These are phyloP conservation scores for Biscogniauxia mediterranea DNA, from an alignment of 2,329 filamentous ascomycete species.

Conservation along the genomic window DNA sequence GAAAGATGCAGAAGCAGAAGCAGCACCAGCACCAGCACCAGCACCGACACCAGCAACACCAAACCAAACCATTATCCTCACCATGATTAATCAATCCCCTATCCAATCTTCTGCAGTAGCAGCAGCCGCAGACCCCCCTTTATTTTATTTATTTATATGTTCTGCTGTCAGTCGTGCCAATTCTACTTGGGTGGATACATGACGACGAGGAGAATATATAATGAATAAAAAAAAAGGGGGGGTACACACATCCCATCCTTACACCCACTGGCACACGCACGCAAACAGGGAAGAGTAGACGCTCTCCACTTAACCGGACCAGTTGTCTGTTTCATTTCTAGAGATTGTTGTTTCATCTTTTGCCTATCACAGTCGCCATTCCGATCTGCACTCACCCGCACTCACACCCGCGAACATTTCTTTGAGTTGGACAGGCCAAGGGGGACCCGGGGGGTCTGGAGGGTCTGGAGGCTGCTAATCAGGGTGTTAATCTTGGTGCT, in stretches of 20 bases:
- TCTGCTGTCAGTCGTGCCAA: constrained; percentile 15
- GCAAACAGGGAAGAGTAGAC: constrained; percentile 22
- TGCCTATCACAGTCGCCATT: constrained; percentile 42
- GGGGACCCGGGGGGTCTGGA: too few species aligned
- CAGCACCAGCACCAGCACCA: too few species aligned
- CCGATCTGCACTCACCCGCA: constrained; percentile 38
- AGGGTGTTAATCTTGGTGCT: constrained; percentile 10
- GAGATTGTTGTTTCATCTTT: constrained; percentile 47
- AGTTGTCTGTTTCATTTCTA: constrained; percentile 44
- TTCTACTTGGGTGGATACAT: constrained; percentile 5
- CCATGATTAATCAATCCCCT: too few species aligned
- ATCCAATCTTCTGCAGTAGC: too few species aligned
- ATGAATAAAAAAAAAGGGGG: not conserved
- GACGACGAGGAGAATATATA: not conserved
- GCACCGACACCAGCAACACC: too few species aligned
- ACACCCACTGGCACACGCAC: too few species aligned
- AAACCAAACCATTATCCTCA: not conserved
- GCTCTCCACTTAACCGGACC: constrained; percentile 38
- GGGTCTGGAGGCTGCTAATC: not conserved
- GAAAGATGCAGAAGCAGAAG: constrained; percentile 8
- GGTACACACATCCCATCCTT: too few species aligned
- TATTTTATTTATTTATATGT: not conserved
- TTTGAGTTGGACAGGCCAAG: not conserved
- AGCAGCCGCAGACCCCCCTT: too few species aligned
- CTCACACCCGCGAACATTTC: not conserved